Base-by-base conservation (phyloP, 2,329 filamentous ascomycete species). In the Xylaria sp. region DNA sequence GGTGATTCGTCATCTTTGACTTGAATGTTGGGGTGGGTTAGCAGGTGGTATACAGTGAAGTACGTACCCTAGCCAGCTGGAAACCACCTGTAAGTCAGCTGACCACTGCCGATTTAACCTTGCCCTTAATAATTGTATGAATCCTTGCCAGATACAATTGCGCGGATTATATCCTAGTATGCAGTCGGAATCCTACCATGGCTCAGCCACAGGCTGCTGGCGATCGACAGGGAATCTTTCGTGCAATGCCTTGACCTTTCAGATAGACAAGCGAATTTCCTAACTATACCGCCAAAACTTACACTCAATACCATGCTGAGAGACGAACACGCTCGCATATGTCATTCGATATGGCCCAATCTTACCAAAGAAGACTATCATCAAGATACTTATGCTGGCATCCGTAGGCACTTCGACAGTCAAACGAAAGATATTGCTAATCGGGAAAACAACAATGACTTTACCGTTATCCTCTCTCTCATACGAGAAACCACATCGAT, bases 271-370 rank as follows among this genome's bases (percentile, higher is more conserved):
- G 14, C 35, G 40, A 17, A 25, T 14, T n/a, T 33, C 23, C 4
- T 33, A 28, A 45, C 28, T 21, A 25, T 14, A 8, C 11, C 14
- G n/a, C 5, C 23, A 3, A 21, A 35, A 23, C 3, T 35, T 42
- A 40, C 21, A 17, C 15, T n/a, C n/a, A n/a, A n/a, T 17, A 49
- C 15, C 46, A 64, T 64, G 57, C 38, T 47, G 15, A 21, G 35
- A 23, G 42, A 52, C 8, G 61, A 64, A 5, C 52, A 61, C n/a
- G n/a, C 45, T 42, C 46, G 53, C 31, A 42, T 43, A 4, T 64
- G 61, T 17, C 57, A 40, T 31, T 40, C 53, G 23, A 57, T 64
- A 53, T 64, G 61, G 61, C 61, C 61, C 1, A 57, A 57, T 31
- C 31, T 64, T 21, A 40, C 38, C 2, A 64, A 60, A 23, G 57